Base-by-base conservation (phyloP, 805 yeast species). In the Millerozyma acaciae region DNA sequence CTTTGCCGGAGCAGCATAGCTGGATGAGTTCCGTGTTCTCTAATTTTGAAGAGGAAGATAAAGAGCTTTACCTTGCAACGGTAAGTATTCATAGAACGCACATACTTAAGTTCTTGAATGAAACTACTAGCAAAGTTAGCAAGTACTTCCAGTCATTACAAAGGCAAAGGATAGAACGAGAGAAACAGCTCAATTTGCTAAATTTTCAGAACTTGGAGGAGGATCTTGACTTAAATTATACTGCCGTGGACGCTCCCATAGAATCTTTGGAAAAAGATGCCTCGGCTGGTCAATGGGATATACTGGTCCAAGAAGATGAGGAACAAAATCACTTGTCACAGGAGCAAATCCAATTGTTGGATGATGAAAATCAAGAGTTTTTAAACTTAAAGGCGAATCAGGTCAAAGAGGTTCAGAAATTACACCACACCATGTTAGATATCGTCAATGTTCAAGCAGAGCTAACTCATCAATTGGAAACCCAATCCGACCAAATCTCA, bases 371-470 rank as follows among this genome's bases (percentile, higher is more conserved):
- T 51, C 65, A 73, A 35, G 74, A 73, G 38, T 51, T 75, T 21
- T 50, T 81, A 9, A 65, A 70, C 28, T 53, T 73, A 32, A 83
- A 83, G 45, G 60, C 74, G n/a, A 73, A 72, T 31, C 83, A 82
- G 40, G 47, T 81, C 17, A 63, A 72, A 25, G 76, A 78, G 39
- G 82, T 80, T 6, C 76, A 75, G 39, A 63, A 70, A 39, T 65
- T 83, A 21, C 82, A 80, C 46, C 62, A 62, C 17, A 73, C 85
- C 2, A 77, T 82, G 55, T 52, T 78, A 27, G 96, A 86, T 49
- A 80, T 89, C 26, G 73, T 88, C 1, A 75, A 79, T 34, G 56
- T 89, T 40, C 90, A 88, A 49, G 68, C 79, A 16, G 93, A 85
- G 49, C 65, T 88, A 34, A 71, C 85, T 8, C 65, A 79, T 34